Evolutionary conservation across 495 filamentous ascomycete genomes (phyloP).

Genomic region (Apiosordaria backusii): DNA sequence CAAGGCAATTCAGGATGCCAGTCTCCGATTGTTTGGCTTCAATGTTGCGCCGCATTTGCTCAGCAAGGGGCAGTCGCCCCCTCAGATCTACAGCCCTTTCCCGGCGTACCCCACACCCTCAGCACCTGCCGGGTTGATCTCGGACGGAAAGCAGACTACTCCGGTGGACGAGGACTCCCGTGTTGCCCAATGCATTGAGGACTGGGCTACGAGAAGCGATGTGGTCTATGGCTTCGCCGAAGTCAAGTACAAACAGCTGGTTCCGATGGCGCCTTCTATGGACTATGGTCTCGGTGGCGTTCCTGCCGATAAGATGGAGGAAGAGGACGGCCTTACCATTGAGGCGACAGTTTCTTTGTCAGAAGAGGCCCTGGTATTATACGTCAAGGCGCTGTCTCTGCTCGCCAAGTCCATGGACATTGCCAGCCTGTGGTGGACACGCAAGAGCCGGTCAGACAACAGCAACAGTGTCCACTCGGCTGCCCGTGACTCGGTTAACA

Average conservation of each 20-base stretch:
- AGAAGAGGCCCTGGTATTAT: conserved; percentile 92
- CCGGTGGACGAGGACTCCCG: conserved; percentile 75
- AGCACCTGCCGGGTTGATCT: conserved; percentile 54
- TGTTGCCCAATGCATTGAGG: conserved; percentile 78
- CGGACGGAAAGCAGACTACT: conserved; percentile 59
- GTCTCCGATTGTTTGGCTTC: conserved; percentile 74
- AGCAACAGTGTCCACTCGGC: conserved; percentile 44
- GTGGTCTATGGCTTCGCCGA: conserved; percentile 96
- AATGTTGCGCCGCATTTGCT: conserved; percentile 64
- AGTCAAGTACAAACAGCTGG: conserved; percentile 94
- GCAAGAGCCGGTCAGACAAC: conserved; percentile 65
- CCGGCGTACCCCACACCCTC: conserved; percentile 73
- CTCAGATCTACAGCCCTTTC: conserved; percentile 73
- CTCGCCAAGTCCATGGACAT: conserved; percentile 96
- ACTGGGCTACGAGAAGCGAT: conserved; percentile 85
- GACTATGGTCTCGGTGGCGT: conserved; percentile 63
- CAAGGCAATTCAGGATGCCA: conserved; percentile 92
- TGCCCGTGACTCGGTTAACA: conserved; percentile 44
- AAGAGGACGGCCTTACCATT: conserved; percentile 71
- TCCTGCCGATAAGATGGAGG: conserved; percentile 46
- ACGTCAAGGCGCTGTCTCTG: conserved; percentile 86
- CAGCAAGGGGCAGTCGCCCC: conserved; percentile 70
- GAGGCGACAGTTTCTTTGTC: conserved; percentile 84
- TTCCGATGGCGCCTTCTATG: conserved; percentile 78
- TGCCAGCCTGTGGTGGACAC: conserved; percentile 86